phyloP scores from a whole-genome alignment of 305 asterid genomes.

The Fraxinus baroniana region DNA sequence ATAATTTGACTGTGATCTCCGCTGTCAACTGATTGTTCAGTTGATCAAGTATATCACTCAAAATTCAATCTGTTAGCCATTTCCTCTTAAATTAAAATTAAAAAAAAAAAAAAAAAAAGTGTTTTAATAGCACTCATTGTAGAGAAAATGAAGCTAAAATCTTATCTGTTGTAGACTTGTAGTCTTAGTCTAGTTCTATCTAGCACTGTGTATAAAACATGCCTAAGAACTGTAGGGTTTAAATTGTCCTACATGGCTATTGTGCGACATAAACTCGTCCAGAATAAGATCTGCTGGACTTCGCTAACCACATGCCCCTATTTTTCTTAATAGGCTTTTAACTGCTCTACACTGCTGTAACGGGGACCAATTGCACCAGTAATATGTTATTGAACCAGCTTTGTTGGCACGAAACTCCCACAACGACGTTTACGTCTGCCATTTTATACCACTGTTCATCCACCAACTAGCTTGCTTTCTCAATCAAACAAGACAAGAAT shows the following conservation, averaged over 20 bases:
- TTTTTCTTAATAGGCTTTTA: not conserved
- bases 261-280: not conserved
- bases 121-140: not conserved
- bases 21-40: not conserved
- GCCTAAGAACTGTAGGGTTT: not conserved
- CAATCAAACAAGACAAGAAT: not conserved
- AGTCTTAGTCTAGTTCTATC: not conserved
- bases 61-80: not conserved
- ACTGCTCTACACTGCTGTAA: not conserved
- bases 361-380: not conserved
- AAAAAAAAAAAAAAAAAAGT: too few species aligned
- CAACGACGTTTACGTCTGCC: not conserved
- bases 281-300: not conserved
- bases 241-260: not conserved
- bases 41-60: not conserved
- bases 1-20: not conserved
- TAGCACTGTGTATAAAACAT: not conserved
- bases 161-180: not conserved
- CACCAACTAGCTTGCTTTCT: conserved; percentile 3
- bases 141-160: not conserved
- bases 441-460: conserved; percentile 2
- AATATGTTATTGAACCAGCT: not conserved
- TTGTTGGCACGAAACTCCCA: not conserved
- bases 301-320: not conserved
- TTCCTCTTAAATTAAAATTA: too few species aligned